Base-by-base conservation (phyloP, 257 asterid genomes). In the Penstemon eatonii region DNA sequence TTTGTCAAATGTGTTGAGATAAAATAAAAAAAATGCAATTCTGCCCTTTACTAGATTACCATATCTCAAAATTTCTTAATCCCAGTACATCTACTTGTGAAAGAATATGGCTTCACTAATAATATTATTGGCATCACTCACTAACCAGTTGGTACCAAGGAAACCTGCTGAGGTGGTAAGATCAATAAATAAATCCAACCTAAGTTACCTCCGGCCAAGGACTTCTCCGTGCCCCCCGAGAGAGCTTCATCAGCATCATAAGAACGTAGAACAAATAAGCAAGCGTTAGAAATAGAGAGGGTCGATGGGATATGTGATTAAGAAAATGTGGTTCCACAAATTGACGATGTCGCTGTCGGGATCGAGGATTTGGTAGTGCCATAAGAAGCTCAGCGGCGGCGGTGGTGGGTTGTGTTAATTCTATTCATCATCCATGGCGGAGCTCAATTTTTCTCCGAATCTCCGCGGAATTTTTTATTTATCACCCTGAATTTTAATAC, bases 401-500 rank as follows among this genome's bases (percentile, higher is more conserved):
- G 73, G 69, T 67, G 80, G 59, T 79, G 67, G 56, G 84, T 63
- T 15, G 83, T 3, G 5, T 83, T 71, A 77, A 93, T 69, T 40
- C 85, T 88, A 93, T 77, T 84, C 98, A 93, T 93, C 93, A 85
- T 88, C 97, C 97, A 88, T 90, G 77, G 96, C 94, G 92, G 97
- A 87, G 82, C 67, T 95, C 95, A 78, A 70, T 63, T 65, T 41
- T 44, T 15, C 39, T 73, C 84, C 83, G 85, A 79, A 77, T 75
- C 80, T 78, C 86, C 88, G 78, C 80, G 37, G 52, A 37, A 47
- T 38, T 11, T 43, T 8, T 7, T 4, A 63, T 6, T 44, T 13
- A 36, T 15, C 3, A n/a, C 33, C 13, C 4, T 47, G 46, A n/a
- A 38, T 3, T 65, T 71, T 51, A 10, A 59, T 43, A 57, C 25